Conservation (phyloP, 768 basidiomycete genomes). For the Psilocybe subaeruginosa region DNA sequence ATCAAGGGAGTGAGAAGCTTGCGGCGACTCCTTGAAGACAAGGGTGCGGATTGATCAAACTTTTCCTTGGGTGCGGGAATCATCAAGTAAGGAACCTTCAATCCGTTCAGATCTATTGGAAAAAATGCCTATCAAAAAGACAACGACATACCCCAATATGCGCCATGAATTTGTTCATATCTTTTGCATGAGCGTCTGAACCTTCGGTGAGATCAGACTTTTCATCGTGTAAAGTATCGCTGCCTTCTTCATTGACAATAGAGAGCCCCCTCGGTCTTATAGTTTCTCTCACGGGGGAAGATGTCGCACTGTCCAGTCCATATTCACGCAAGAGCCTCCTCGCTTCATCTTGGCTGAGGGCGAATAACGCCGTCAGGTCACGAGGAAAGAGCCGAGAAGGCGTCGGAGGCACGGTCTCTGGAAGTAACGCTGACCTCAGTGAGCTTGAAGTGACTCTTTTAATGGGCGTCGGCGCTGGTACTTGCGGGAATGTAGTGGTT, state of each 20-base stretch:
- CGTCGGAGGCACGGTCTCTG: conserved; percentile 32
- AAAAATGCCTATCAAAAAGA: neutral
- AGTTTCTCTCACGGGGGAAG: conserved; percentile 30
- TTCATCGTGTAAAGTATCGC: conserved; percentile 8
- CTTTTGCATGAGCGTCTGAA: conserved; percentile 32
- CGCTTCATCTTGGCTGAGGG: conserved; percentile 42
- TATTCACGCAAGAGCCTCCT: conserved; percentile 46
- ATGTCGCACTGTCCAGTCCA: conserved; percentile 36
- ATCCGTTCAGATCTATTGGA: neutral
- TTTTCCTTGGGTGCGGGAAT: conserved; percentile 39
- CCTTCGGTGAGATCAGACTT: conserved; percentile 22
- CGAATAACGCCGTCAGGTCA: conserved; percentile 47
- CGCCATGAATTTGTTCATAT: conserved; percentile 49
- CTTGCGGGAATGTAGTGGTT: conserved; percentile 29
- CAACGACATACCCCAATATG: conserved; percentile 46
- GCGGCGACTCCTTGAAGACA: conserved; percentile 29
- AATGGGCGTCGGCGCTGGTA: conserved; percentile 33
- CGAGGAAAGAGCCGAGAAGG: conserved; percentile 50
- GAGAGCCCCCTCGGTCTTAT: conserved; percentile 24
- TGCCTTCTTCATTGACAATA: conserved; percentile 21
- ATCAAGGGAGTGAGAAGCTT: conserved; percentile 34
- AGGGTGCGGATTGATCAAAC: conserved; percentile 16
- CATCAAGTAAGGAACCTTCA: conserved; percentile 44
- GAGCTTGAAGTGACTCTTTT: conserved; percentile 23
- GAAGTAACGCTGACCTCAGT: conserved; percentile 20